These are phyloP conservation scores for Heliosperma pusillum DNA, from an alignment of 148 eudicot species.

Conservation along the genomic window DNA sequence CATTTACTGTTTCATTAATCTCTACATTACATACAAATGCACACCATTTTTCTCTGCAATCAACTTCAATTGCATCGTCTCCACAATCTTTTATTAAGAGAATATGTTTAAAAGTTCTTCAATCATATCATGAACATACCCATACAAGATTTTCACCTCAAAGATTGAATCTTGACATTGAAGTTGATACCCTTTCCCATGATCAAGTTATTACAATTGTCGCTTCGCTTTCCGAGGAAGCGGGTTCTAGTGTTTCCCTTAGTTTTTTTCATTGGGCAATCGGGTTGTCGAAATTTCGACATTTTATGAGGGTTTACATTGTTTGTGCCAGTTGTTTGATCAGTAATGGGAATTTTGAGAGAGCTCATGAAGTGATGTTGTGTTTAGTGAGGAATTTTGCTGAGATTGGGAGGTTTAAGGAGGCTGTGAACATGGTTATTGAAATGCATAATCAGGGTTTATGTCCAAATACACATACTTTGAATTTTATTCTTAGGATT, in stretches of 20 bases:
- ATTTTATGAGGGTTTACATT: slow-evolving; percentile 75
- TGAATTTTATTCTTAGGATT: slow-evolving; percentile 45
- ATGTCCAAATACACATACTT: slow-evolving; percentile 32
- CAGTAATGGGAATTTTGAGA: slow-evolving; percentile 56
- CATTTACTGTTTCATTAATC: slow-evolving; percentile 10
- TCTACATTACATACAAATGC: not conserved
- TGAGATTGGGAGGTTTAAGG: slow-evolving; percentile 75
- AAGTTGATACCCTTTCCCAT: slow-evolving; percentile 39
- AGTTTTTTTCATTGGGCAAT: slow-evolving; percentile 80
- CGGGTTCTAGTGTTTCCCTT: slow-evolving; percentile 70
- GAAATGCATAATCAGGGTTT: slow-evolving; percentile 87
- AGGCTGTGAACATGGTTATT: slow-evolving; percentile 74
- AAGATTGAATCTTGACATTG: slow-evolving; percentile 41
- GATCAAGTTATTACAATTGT: slow-evolving; percentile 69
- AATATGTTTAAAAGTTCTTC: slow-evolving; percentile 52
- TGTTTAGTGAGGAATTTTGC: slow-evolving; percentile 65
- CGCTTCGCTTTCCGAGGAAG: slow-evolving; percentile 60
- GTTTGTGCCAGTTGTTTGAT: slow-evolving; percentile 59
- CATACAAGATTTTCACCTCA: slow-evolving; percentile 35
- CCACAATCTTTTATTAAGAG: slow-evolving; percentile 44
- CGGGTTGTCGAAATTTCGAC: slow-evolving; percentile 46
- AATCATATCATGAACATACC: slow-evolving; percentile 53
- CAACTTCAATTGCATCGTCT: slow-evolving; percentile 26
- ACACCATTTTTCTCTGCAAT: not conserved
- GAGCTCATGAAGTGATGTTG: slow-evolving; percentile 67